These are phyloP conservation scores for Podospora appendiculata DNA, from an alignment of 495 filamentous ascomycete genomes.

Conservation along the genomic window DNA sequence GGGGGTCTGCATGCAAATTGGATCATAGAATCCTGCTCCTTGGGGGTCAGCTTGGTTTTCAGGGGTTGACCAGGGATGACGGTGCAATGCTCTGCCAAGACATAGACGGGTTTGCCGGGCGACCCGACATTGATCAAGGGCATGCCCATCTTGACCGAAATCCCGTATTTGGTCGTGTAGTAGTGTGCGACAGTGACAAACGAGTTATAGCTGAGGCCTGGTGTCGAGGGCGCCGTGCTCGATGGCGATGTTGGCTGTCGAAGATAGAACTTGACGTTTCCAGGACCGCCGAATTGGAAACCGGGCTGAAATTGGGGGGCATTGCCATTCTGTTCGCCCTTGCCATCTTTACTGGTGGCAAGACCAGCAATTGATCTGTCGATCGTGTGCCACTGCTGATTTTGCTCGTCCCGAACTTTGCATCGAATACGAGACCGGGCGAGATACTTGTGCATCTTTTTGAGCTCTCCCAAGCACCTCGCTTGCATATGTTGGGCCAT, in stretches of 20 bases:
- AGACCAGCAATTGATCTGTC: constrained; percentile 42
- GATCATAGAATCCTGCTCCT: constrained; percentile 59
- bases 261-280: constrained; percentile 14
- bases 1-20: constrained; percentile 61
- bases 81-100: constrained; percentile 58
- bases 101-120: constrained; percentile 47
- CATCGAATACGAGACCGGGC: constrained; percentile 33
- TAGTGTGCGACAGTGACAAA: constrained; percentile 27
- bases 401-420: constrained; percentile 29
- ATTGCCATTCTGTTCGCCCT: neutral
- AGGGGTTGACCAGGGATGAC: constrained; percentile 61
- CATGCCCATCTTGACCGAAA: constrained; percentile 18
- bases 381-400: constrained; percentile 23
- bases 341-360: constrained; percentile 19
- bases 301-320: neutral
- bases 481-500: neutral
- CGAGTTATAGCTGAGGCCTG: constrained; percentile 13
- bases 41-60: constrained; percentile 42
- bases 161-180: constrained; percentile 24
- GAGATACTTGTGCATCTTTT: constrained; percentile 34
- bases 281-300: constrained; percentile 6
- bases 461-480: neutral
- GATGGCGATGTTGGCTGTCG: neutral
- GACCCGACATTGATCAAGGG: constrained; percentile 70
- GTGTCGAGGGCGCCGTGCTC: neutral